Evolutionary conservation across 106 monocot species (phyloP), one percentile per base, ranked within the genome.

Genomic region (Gastrodia elata): DNA sequence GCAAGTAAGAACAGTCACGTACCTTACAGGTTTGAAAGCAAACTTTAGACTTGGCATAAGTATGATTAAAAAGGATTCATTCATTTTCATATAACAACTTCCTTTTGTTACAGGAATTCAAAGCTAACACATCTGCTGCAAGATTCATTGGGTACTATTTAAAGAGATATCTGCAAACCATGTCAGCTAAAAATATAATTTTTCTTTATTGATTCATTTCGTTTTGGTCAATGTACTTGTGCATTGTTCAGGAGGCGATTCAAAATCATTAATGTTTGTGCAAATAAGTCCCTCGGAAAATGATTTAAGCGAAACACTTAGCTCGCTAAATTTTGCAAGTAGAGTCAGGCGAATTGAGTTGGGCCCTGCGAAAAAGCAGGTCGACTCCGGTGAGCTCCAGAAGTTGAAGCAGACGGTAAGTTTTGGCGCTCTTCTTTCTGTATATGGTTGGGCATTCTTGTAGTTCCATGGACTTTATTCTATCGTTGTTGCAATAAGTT

Each of bases 271-370:
- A 34, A 94, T 94, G 94, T 88, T 91, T 79, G 94, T 94, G 25
- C 94, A 94, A 88, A 86, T 94, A 57, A 94, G 94, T 70, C 90
- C 94, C 3, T 86, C 88, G 0, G 88, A 90, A 33, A 91, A 90
- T 76, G 94, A 94, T 25, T 39, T 82, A 18, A 77, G 90, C 26
- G 94, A 94, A 81, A 91, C 90, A 65, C 76, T 88, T 20, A 88
- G 94, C 80, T 94, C 94, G 39, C 75, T 94, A 52, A 94, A 94
- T 75, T 94, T 94, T 77, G 90, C 94, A 24, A 85, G 86, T 61
- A 87, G 94, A 70, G 94, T 91, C 64, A 78, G 90, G 27, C 82
- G 90, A 36, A 74, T 91, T 35, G 90, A 91, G 55, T 75, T 94
- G 52, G 94, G 94, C 40, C 90, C 82, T 44, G 88, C 94, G 73